Base-by-base conservation (phyloP, 2,329 filamentous ascomycete genomes). In the Sporothrix pseudoabietina region DNA sequence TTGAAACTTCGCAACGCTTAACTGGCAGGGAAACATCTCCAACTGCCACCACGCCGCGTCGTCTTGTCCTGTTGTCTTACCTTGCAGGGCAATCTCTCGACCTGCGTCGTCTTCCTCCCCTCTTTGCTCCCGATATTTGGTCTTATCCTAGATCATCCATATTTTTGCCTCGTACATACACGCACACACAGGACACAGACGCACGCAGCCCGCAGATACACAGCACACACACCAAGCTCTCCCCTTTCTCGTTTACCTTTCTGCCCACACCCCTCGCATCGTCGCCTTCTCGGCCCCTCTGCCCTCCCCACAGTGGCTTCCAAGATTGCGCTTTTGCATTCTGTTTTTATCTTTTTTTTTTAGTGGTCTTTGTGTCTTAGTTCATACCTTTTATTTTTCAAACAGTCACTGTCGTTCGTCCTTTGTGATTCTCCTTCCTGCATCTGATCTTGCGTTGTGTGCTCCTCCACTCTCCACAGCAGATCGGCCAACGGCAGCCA, bases 391-490 rank as follows among this genome's bases (percentile, higher is more conserved):
- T 47, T 8, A 16, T 52, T 6, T 52, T 68, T 26, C 10, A 16
- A 22, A 41, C 22, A 16, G 22, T 5, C 41, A 12, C 16, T 19
- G 26, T 7, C 4, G 39, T 66, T 66, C 39, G 16, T 49, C 44
- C 55, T 39, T 71, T 63, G 47, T 72, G 47, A 66, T 59, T 66
- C 63, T 61, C 72, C 74, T 76, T 73, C 75, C 72, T 77, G 74
- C 76, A 76, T 76, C 70, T 55, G 73, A 75, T 73, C 74, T 77
- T 55, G 69, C 72, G 41, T 76, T 66, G 55, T 69, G 22, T 66
- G 47, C 26, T 47, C 61, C 39, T 66, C 61, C 68, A 54, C 66
- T 35, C 47, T 73, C 63, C 44, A 41, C 35, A 52, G 68, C 47
- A 70, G 72, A 74, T 72, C 71, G 26, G 39, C 39, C 41, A 57